Base-by-base conservation (phyloP, 345 rosid genomes). In the Citrus maxima region DNA sequence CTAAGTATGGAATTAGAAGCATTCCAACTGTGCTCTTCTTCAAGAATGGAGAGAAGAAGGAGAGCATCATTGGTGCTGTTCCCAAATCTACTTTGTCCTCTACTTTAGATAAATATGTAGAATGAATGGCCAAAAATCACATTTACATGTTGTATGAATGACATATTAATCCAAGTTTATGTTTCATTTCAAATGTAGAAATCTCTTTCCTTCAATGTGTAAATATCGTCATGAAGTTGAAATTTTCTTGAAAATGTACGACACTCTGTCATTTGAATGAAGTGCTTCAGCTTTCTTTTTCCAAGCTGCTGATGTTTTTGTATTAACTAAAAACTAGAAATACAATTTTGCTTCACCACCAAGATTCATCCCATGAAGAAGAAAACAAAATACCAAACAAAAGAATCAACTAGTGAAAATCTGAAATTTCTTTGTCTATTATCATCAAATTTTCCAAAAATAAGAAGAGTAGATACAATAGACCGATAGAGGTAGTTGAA, bases 51-150 rank as follows among this genome's bases (percentile, higher is more conserved):
- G 92, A 90, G 85, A 92, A 85, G 90, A 88, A 90, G 83, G 97
- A 92, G 80, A 88, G 92, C 38, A 86, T 92, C 4, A 89, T 92
- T 10, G 94, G 96, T 25, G 96, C 96, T 13, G 96, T 92, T 32
- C 96, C 96, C 19, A 92, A 88, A 82, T 40, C 88, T 27, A 92
- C 94, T 78, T 80, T 92, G 66, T 79, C 89, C 46, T 82, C 87
- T 19, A 84, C 89, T 80, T 85, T 90, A 4, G 91, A 90, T 12
- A 92, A 92, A 79, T 90, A 86, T 60, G 28, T 90, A 8, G 92
- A 87, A 34, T 91, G 82, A 82, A 7, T 59, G 54, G 40, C 66
- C 14, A 62, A 19, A 25, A 24, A 3, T 28, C 59, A 38, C 27
- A 1, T 35, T 4, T 27, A 7, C 10, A 54, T 7, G 27, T 40